phyloP scores from a whole-genome alignment of 768 basidiomycete genomes.

The Lentinula raphanica region DNA sequence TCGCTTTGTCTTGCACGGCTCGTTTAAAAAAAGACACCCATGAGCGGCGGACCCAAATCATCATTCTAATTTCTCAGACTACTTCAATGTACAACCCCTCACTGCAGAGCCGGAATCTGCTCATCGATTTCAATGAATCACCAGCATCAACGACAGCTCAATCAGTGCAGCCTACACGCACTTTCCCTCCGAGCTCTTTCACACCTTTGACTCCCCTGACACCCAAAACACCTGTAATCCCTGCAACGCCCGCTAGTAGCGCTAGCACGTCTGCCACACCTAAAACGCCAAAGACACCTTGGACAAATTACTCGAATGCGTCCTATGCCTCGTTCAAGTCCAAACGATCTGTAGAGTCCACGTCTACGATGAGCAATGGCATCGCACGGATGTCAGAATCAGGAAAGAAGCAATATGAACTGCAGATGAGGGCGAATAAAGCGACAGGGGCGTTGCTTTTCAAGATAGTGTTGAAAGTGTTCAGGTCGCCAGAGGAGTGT shows the following conservation, averaged over 20 bases:
- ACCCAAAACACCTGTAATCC: neutral
- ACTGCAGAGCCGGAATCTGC: neutral
- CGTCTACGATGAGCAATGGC: slow-evolving; percentile 1
- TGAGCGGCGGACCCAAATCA: neutral
- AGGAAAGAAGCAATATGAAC: slow-evolving; percentile 49
- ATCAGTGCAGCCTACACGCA: neutral
- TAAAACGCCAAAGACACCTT: slow-evolving; percentile 6
- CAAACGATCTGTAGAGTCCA: slow-evolving; percentile 2
- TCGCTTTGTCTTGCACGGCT: neutral
- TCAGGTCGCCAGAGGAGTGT: slow-evolving; percentile 66
- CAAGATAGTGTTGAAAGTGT: slow-evolving; percentile 57
- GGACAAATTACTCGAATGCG: slow-evolving; percentile 14
- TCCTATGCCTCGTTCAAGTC: neutral
- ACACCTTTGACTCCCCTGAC: slow-evolving; percentile 7
- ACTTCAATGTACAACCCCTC: neutral
- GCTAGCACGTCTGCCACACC: neutral
- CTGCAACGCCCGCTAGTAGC: slow-evolving; percentile 8
- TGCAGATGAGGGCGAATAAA: slow-evolving; percentile 61
- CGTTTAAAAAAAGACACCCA: neutral
- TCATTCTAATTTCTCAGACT: neutral
- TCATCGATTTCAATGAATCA: neutral
- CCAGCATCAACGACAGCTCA: neutral
- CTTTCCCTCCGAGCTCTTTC: neutral
- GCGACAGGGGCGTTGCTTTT: slow-evolving; percentile 56
- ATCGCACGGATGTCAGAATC: slow-evolving; percentile 29